A percentile compares a stretch with the other conserved stretches of the same genome.
phyloP scores from a whole-genome alignment of 331 rosid genomes.

The Pyracantha coccinea region DNA sequence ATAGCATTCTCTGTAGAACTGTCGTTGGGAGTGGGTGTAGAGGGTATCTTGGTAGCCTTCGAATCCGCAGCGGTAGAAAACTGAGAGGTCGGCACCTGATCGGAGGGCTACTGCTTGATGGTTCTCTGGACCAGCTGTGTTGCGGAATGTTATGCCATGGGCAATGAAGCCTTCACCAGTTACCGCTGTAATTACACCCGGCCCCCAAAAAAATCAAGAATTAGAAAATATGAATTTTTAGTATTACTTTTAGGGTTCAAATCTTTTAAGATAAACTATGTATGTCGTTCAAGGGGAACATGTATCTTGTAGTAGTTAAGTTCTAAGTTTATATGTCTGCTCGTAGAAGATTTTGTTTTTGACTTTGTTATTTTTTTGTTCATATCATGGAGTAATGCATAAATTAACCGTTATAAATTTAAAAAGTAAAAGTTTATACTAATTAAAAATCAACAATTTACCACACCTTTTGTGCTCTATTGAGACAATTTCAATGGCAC shows the following conservation, averaged over 20 bases:
- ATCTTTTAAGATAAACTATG: too few species aligned
- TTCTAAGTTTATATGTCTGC: neutral
- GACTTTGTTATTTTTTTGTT: too few species aligned
- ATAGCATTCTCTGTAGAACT: conserved; percentile 56
- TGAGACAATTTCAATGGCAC: neutral
- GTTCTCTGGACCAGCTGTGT: conserved; percentile 55
- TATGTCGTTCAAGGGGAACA: neutral
- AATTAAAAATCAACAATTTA: neutral
- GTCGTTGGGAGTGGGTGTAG: conserved; percentile 55
- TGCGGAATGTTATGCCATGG: conserved; percentile 56
- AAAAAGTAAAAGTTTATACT: too few species aligned
- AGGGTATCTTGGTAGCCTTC: conserved; percentile 75
- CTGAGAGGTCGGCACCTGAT: conserved; percentile 48
- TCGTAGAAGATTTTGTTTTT: neutral
- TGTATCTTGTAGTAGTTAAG: neutral
- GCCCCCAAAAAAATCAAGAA: neutral
- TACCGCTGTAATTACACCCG: conserved; percentile 25
- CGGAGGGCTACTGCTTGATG: conserved; percentile 69
- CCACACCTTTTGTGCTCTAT: neutral
- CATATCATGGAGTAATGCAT: too few species aligned
- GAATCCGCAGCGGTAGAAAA: conserved; percentile 47
- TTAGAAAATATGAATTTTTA: neutral
- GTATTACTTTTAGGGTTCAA: neutral
- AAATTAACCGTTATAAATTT: too few species aligned
- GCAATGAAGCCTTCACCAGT: conserved; percentile 50